Conservation (phyloP, 495 filamentous ascomycete genomes). For the Talaromyces nanjingensis region DNA sequence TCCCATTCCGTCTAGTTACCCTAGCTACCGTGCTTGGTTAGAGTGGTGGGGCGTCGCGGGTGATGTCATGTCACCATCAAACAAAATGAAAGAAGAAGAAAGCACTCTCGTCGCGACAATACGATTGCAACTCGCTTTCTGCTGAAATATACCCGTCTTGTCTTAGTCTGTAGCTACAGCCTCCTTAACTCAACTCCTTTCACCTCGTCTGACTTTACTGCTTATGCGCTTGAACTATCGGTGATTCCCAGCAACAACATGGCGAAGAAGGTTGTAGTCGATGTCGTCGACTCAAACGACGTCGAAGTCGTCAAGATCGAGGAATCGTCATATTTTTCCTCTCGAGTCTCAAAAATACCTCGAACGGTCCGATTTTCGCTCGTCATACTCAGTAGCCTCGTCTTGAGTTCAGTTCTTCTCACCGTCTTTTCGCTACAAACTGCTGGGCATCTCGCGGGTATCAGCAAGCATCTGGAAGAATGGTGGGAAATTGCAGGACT, state of each 20-base stretch:
- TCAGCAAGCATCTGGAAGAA: constrained; percentile 54
- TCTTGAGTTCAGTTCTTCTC: constrained; percentile 49
- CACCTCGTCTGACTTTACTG: background rate
- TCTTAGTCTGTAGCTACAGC: background rate
- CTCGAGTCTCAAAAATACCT: constrained; percentile 26
- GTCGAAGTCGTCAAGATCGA: background rate
- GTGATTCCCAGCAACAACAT: background rate
- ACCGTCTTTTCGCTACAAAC: constrained; percentile 43
- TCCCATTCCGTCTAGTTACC: background rate
- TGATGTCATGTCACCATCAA: constrained; percentile 10
- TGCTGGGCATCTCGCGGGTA: constrained; percentile 50
- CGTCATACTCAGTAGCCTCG: constrained; percentile 55
- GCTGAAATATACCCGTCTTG: background rate
- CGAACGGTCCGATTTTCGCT: constrained; percentile 52
- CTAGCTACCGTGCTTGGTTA: background rate
- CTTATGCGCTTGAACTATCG: background rate
- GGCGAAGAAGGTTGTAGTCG: constrained; percentile 3
- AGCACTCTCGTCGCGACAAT: background rate
- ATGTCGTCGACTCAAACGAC: background rate
- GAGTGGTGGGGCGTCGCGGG: constrained; percentile 1
- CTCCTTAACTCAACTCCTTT: background rate
- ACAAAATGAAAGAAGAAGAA: background rate
- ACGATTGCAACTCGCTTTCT: background rate
- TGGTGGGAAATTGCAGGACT: constrained; percentile 55
- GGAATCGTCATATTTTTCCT: background rate